Base-by-base conservation (phyloP, 2,329 filamentous ascomycete species). In the Davidsoniella eucalypti region DNA sequence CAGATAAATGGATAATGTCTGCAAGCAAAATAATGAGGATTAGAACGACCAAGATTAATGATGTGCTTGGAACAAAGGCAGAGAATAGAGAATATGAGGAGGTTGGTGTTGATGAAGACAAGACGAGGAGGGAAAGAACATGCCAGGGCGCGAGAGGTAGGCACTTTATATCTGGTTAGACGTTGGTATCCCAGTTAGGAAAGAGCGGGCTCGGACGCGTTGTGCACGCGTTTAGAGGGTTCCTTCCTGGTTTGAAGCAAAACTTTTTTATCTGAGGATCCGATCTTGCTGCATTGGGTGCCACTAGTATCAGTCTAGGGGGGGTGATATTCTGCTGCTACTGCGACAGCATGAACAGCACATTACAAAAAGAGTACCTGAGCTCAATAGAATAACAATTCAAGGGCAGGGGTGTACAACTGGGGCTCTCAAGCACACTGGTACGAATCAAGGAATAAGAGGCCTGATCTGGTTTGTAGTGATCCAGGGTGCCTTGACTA, bases 141-240 rank as follows among this genome's bases (percentile, higher is more conserved):
- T 43, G 4, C 26, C 43, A 29, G 36, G 43, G 18, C 43, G 14
- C 16, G 43, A 29, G 43, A 25, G 43, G 43, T 17, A 29, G 36
- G 26, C 43, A 45, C 25, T 43, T 18, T 43, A 43, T 43, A 43
- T 43, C 40, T 17, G 17, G 18, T 21, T 25, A 43, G 18, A 21
- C 18, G n/a, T 25, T 18, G 18, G 40, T 25, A 43, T 14, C 18
- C 17, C 40, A 21, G 40, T 21, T 7, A 14, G 17, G 40, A 48
- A 48, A 36, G 18, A 25, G 16, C 14, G 18, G 21, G 9, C 40
- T 47, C 18, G 14, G 14, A 41, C 46, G 46, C 46, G 46, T 48
- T 29, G 23, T 17, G 36, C 18, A 48, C 46, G 46, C 46, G 46
- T 48, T 48, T 16, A 48, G 37, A 48, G 36, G 36, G 10, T 40